These are phyloP conservation scores for Mytilinidion resinicola DNA, from an alignment of 495 filamentous ascomycete genomes.

Conservation along the genomic window DNA sequence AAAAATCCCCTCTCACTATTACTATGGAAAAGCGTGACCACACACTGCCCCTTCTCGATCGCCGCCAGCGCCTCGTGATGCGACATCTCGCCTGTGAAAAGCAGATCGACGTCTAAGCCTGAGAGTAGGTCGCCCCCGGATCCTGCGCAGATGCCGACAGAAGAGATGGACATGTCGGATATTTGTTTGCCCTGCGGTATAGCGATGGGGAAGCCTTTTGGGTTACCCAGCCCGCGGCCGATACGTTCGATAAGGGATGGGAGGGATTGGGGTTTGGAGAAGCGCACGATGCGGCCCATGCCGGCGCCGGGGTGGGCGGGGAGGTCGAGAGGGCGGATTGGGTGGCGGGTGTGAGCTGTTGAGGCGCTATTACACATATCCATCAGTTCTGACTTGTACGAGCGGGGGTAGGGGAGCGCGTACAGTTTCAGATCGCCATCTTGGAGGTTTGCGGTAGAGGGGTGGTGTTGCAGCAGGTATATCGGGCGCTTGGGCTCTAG, in stretches of 20 bases:
- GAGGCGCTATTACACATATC: constrained; percentile 2
- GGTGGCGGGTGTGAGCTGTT: constrained; percentile 44
- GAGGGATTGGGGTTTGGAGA: constrained; percentile 52
- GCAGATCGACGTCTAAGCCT: constrained; percentile 57
- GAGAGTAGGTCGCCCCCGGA: constrained; percentile 70
- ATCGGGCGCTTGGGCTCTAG: constrained; percentile 25
- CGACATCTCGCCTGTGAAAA: constrained; percentile 87
- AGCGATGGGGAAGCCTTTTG: constrained; percentile 59
- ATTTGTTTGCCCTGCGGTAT: constrained; percentile 54
- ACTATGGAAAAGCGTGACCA: constrained; percentile 79
- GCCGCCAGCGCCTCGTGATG: constrained; percentile 86
- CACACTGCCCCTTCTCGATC: constrained; percentile 78
- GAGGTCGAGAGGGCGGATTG: constrained; percentile 48
- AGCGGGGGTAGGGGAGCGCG: constrained; percentile 3
- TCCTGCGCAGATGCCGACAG: constrained; percentile 73
- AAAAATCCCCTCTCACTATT: constrained; percentile 86
- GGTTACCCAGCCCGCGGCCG: constrained; percentile 52
- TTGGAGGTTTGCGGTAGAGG: constrained; percentile 27
- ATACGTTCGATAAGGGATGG: constrained; percentile 58
- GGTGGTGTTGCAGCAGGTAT: constrained; percentile 38
- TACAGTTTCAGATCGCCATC: constrained; percentile 28
- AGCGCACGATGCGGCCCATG: constrained; percentile 68
- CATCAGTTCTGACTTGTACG: neutral
- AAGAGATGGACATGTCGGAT: constrained; percentile 51
- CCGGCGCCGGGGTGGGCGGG: constrained; percentile 62